Base-by-base conservation (phyloP, 805 yeast genomes). In the Ogataea philodendri region DNA sequence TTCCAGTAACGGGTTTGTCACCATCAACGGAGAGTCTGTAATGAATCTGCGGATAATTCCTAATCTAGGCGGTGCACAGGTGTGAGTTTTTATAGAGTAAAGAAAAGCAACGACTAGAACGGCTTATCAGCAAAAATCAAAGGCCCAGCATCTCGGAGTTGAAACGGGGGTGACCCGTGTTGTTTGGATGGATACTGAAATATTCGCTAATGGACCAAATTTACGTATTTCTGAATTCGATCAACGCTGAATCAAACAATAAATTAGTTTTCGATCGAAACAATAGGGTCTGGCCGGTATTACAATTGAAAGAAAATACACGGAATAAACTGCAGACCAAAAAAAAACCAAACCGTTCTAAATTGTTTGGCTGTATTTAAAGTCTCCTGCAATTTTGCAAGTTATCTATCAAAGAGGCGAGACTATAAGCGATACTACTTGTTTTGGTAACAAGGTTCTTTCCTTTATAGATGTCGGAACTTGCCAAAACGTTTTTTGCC, bases 401-500 rank as follows among this genome's bases (percentile, higher is more conserved):
- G 9, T 20, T 18, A 17, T 17, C 13, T 22, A 5, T 8, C 7
- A 9, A 9, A 14, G 16, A 14, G 22, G 18, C 10, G 17, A n/a
- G n/a, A n/a, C n/a, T n/a, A n/a, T n/a, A n/a, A n/a, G n/a, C n/a
- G n/a, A n/a, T n/a, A n/a, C n/a, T n/a, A n/a, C n/a, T n/a, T n/a
- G n/a, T n/a, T n/a, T n/a, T n/a, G n/a, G n/a, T n/a, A n/a, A n/a
- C n/a, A n/a, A n/a, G n/a, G n/a, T n/a, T n/a, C n/a, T n/a, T n/a
- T n/a, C n/a, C n/a, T 20, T 26, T 19, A 26, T 26, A 17, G 5
- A 65, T 65, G 69, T 66, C 65, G 24, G 69, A 64, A 30, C 63
- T 65, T 46, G 65, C 66, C 13, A 64, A 59, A 46, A 52, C 62
- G 3, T 51, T 65, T 9, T 65, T 65, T 49, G 63, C 60, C 29